phyloP scores from a whole-genome alignment of 257 asterid species.

The Capsicum baccatum region DNA sequence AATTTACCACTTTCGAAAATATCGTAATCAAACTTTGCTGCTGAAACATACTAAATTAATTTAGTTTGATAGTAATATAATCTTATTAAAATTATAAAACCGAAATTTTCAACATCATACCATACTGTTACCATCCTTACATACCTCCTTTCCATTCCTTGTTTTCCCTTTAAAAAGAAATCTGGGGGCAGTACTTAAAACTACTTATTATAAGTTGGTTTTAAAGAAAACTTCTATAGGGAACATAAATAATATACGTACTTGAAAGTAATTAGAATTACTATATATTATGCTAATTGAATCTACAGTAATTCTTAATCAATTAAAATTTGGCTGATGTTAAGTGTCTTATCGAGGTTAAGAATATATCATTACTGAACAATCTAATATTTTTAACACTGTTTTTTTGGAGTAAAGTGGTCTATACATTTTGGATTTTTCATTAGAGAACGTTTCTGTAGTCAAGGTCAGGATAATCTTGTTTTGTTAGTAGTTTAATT shows the following conservation, averaged over 20 bases:
- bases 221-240: background rate
- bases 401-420: slow-evolving; percentile 22
- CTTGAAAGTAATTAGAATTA: background rate
- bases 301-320: slow-evolving; percentile 30
- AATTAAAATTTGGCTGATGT: slow-evolving; percentile 33
- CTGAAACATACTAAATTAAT: too few species aligned
- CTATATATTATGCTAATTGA: slow-evolving; percentile 1
- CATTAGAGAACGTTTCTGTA: slow-evolving; percentile 23
- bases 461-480: background rate
- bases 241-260: slow-evolving; percentile 21
- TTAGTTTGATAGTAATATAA: too few species aligned
- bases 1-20: too few species aligned
- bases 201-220: background rate
- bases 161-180: slow-evolving; percentile 14
- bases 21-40: too few species aligned
- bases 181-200: background rate
- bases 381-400: slow-evolving; percentile 11
- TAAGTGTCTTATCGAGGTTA: slow-evolving; percentile 25
- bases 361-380: slow-evolving; percentile 30
- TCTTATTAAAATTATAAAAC: too few species aligned
- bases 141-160: slow-evolving; percentile 18
- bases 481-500: background rate
- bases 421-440: slow-evolving; percentile 26
- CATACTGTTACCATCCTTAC: too few species aligned
- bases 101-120: too few species aligned